Evolutionary conservation across 2,329 filamentous ascomycete species (phyloP), one percentile per base, ranked within the genome.

Genomic region (Neopestalotiopsis rosae): DNA sequence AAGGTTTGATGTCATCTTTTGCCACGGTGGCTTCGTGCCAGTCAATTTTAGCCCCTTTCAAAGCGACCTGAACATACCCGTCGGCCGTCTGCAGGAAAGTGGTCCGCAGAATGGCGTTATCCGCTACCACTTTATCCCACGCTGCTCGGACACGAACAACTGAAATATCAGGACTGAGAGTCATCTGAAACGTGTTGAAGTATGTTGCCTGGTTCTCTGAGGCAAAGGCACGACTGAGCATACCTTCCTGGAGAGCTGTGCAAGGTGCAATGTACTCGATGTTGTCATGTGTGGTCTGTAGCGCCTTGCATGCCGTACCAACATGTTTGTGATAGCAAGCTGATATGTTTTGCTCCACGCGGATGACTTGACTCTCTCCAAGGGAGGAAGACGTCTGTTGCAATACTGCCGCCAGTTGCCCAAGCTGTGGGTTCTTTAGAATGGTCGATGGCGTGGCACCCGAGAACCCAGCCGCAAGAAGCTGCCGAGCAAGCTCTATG

Each of bases 181-280:
- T 73, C 58, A 95, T 89, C 0, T 80, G 80, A 75, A 98, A 97
- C 0, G 85, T 84, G 68, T 94, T 94, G 78, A 95, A 97, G 76
- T 98, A 98, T 0, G 92, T 81, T 0, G 85, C 83, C 0, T 82
- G 77, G 0, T 85, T 80, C 20, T 83, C 89, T 10, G 89, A 76
- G 0, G 80, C 87, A 49, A 92, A 77, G 30, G 90, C 91, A 63
- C 90, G 87, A 5, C 92, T 91, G 64, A 97, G 89, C 83, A 98
- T 95, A 0, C 94, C 95, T 77, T 95, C 90, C 75, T 98, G 95
- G 1, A 97, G 82, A 0, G 94, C 88, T 0, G 95, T 97, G 76
- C 95, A 97, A 4, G 94, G 95, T 0, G 89, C 89, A 65, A 97
- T 88, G 69, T 89, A 88, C 75, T 96, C 92, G 10, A 97, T 86